Percentiles rank a stretch among this genome's conserved stretches.
These are phyloP conservation scores for Pseudisothecium myosuroides DNA, from an alignment of 225 moss, liverwort and hornwort species.

Conservation along the genomic window DNA sequence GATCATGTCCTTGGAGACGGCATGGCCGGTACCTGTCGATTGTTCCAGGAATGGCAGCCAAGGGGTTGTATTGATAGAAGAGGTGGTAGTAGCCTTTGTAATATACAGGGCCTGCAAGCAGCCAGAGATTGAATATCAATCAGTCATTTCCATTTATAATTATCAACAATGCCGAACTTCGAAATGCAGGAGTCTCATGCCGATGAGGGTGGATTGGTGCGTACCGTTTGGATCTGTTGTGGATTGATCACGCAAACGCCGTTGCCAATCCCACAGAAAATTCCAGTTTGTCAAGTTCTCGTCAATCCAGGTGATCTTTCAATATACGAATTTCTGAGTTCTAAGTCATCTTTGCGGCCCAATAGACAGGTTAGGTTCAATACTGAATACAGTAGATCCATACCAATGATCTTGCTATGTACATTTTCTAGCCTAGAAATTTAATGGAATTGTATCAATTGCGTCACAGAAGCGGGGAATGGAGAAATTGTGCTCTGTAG, in stretches of 20 bases:
- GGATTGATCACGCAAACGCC: not conserved
- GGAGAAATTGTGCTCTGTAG: not conserved
- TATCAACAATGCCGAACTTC: not conserved
- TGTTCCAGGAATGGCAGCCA: not conserved
- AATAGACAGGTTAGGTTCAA: not conserved
- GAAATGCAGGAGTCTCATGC: not conserved
- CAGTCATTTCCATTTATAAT: not conserved
- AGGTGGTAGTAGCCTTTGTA: conserved; percentile 32
- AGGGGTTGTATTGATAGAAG: conserved; percentile 12
- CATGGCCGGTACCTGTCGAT: not conserved
- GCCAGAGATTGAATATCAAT: not conserved
- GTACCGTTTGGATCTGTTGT: conserved; percentile 13
- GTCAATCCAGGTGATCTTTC: not conserved
- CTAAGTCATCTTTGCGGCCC: not conserved
- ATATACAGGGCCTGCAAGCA: not conserved
- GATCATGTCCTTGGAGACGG: not conserved
- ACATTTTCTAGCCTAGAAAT: not conserved
- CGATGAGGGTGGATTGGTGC: not conserved
- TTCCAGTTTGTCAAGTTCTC: not conserved
- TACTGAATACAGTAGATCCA: not conserved
- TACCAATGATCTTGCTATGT: not conserved
- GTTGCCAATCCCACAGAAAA: not conserved
- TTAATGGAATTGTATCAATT: too few relatives aligned
- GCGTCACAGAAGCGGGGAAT: not conserved
- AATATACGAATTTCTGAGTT: not conserved